Conservation (phyloP, 2,329 filamentous ascomycete species). For the Penicillium brasilianum region DNA sequence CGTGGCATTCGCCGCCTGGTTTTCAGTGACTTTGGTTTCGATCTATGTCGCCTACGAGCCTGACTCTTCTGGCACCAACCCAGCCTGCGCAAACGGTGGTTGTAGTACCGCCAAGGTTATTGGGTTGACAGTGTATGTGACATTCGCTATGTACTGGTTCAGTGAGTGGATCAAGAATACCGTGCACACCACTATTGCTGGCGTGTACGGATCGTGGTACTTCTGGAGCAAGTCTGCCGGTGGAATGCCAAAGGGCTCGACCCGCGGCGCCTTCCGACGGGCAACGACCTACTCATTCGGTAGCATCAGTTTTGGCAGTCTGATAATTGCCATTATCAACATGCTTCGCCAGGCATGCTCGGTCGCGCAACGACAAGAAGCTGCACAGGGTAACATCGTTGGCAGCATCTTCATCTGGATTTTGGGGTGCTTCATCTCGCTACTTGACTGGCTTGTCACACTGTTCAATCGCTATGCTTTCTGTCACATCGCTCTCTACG, state of each 20-base stretch:
- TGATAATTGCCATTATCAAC: slow-evolving; percentile 87
- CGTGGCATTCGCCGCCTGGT: slow-evolving; percentile 81
- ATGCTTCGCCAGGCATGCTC: slow-evolving; percentile 81
- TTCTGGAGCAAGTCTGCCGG: slow-evolving; percentile 68
- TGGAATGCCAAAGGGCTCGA: slow-evolving; percentile 76
- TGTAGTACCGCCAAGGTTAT: slow-evolving; percentile 81
- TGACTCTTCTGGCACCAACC: slow-evolving; percentile 50
- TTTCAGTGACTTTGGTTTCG: slow-evolving; percentile 80
- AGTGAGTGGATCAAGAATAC: slow-evolving; percentile 93
- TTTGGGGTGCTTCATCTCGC: slow-evolving; percentile 73
- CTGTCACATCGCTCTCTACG: slow-evolving; percentile 90
- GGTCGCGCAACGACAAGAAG: slow-evolving; percentile 70
- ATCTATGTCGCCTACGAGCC: slow-evolving; percentile 86
- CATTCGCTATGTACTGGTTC: slow-evolving; percentile 93
- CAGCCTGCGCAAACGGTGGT: slow-evolving; percentile 61
- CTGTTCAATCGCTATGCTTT: slow-evolving; percentile 94
- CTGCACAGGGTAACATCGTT: slow-evolving; percentile 70
- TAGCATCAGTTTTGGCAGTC: slow-evolving; percentile 82
- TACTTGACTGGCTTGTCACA: slow-evolving; percentile 83
- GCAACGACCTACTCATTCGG: slow-evolving; percentile 91
- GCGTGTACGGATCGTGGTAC: slow-evolving; percentile 93
- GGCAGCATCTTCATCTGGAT: slow-evolving; percentile 72
- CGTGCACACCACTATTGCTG: slow-evolving; percentile 84
- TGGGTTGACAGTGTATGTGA: slow-evolving; percentile 82
- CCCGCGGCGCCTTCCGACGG: slow-evolving; percentile 79